phyloP scores from a whole-genome alignment of 2,329 filamentous ascomycete species.

The Colletotrichum costaricense region DNA sequence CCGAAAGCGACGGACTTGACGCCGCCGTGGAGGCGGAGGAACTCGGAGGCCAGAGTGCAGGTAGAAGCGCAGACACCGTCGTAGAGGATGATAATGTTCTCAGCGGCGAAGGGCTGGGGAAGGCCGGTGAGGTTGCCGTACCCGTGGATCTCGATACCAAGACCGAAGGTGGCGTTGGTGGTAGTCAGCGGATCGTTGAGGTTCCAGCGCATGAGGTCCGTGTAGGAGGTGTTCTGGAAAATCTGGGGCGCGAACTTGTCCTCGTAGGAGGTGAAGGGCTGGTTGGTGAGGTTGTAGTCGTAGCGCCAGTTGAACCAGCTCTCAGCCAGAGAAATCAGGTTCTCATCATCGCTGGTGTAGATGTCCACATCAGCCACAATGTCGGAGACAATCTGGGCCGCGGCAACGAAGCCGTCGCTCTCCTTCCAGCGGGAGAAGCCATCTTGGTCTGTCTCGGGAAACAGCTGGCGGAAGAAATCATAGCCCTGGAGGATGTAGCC shows the following conservation, averaged over 20 bases:
- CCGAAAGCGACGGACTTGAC: conserved; percentile 67
- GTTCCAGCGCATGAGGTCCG: conserved; percentile 63
- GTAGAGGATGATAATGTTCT: conserved; percentile 69
- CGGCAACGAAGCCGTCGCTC: conserved; percentile 53
- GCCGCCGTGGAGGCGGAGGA: conserved; percentile 62
- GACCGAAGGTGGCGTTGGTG: conserved; percentile 52
- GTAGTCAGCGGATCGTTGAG: conserved; percentile 55
- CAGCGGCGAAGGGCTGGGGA: conserved; percentile 64
- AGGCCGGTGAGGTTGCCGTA: conserved; percentile 60
- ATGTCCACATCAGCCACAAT: conserved; percentile 58
- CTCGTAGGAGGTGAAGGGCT: conserved; percentile 62
- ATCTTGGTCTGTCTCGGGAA: conserved; percentile 52
- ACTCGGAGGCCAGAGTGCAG: conserved; percentile 67
- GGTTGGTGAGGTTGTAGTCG: conserved; percentile 58
- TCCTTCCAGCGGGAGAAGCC: conserved; percentile 54
- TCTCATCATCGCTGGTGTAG: conserved; percentile 51
- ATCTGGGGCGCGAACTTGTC: conserved; percentile 55
- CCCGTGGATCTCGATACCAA: conserved; percentile 60
- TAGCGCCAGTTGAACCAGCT: conserved; percentile 62
- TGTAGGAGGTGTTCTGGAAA: conserved; percentile 65
- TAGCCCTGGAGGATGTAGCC: conserved; percentile 68
- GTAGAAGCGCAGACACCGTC: conserved; percentile 70
- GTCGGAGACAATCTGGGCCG: conserved; percentile 56
- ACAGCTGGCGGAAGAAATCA: conserved; percentile 68
- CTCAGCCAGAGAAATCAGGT: conserved; percentile 56